Base-by-base conservation (phyloP, 2,329 filamentous ascomycete species). In the Cladosporium sp. region DNA sequence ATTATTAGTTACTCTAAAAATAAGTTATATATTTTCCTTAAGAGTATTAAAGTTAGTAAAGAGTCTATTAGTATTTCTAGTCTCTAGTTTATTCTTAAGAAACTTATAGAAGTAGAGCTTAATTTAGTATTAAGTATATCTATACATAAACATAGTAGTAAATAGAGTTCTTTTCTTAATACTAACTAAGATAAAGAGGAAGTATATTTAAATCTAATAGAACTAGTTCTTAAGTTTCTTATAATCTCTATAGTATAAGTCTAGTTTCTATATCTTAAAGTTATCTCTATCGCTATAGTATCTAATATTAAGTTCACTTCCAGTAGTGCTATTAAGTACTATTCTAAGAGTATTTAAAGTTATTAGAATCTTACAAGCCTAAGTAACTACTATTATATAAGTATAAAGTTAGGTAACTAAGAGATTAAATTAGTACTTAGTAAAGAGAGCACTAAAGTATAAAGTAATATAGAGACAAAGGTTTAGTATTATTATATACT, bases 161-260 rank as follows among this genome's bases (percentile, higher is more conserved):
- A 42, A 55, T 30, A 55, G 12, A 37, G 20, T 55, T 37, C 42
- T 28, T 15, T 36, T 28, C 3, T 55, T 25, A 6, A 5, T n/a
- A 19, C 8, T 6, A 6, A 30, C 30, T 8, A 9, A 20, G 36
- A 2, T 55, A 43, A 55, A 55, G 37, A 55, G 36, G 20, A 42
- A 55, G 37, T 42, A 55, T 43, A 55, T 40, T n/a, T 42, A n/a
- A 14, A 55, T 34, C 51, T 55, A 43, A 20, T 55, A 34, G 17
- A 55, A 34, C 51, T 43, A 55, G 38, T 55, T 20, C 19, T 55
- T 55, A 40, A 55, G 51, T 20, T 55, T 55, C 20, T 55, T 43
- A 34, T 30, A 30, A 36, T 55, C 37, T 20, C 51, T 43, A 43
- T 42, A 55, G 22, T 43, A 55, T 34, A 55, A n/a, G 15, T 55